These are phyloP conservation scores for Parietichytrium sp. DNA, from an alignment of 108 stramenopile species.

Conservation along the genomic window DNA sequence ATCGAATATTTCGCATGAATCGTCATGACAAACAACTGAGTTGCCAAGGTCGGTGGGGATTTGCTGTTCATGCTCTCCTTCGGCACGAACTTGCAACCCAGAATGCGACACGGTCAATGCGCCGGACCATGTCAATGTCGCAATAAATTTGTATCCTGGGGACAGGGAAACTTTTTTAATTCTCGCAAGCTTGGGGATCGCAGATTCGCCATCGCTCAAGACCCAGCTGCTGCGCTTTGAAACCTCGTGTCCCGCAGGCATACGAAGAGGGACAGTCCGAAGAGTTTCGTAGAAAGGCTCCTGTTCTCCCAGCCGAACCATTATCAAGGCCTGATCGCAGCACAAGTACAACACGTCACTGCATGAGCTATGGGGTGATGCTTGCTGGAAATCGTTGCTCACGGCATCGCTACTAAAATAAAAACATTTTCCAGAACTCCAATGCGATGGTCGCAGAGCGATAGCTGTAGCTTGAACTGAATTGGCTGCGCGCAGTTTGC, in stretches of 20 bases:
- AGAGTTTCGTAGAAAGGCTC: background rate
- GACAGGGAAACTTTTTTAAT: background rate
- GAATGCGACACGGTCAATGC: background rate
- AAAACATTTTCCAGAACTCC: background rate
- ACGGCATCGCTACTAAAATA: background rate
- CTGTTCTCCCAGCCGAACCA: background rate
- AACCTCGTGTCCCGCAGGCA: background rate
- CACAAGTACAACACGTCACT: background rate
- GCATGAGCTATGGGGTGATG: background rate
- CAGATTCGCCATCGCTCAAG: no score
- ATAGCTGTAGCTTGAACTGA: background rate
- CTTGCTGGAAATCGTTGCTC: background rate
- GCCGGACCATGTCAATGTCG: background rate
- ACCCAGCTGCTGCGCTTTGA: no score
- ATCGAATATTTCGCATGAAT: background rate
- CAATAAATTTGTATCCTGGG: background rate
- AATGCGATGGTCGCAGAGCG: background rate
- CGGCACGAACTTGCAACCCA: background rate
- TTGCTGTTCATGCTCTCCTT: no score
- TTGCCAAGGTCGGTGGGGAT: constrained; percentile 28
- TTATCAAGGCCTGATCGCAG: background rate
- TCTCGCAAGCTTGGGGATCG: background rate
- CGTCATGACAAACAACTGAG: background rate
- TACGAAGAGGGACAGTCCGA: background rate
- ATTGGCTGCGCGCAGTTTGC: no score